Evolutionary conservation across 768 basidiomycete genomes (phyloP).

Genomic region (Suillus subluteus): DNA sequence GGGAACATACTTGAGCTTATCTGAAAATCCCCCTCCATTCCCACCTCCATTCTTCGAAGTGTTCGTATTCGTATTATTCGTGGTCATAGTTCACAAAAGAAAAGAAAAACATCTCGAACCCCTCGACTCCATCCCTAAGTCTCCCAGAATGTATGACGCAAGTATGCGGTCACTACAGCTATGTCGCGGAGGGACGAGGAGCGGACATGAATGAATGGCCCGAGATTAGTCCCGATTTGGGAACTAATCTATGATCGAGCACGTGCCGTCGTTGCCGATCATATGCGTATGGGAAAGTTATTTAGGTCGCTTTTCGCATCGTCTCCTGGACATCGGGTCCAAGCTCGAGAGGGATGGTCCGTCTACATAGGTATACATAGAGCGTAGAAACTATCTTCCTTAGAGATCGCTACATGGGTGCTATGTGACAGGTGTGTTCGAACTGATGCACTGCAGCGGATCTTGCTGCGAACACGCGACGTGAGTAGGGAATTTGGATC

Average conservation of each 20-base stretch:
- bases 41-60: not conserved
- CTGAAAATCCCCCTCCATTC: slow-evolving; percentile 17
- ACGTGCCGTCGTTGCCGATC: not conserved
- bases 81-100: slow-evolving; percentile 4
- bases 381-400: not conserved
- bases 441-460: not conserved
- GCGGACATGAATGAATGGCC: not conserved
- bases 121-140: not conserved
- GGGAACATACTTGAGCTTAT: slow-evolving; percentile 19
- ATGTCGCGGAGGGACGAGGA: not conserved
- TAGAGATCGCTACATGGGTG: not conserved
- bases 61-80: not conserved
- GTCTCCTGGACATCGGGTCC: slow-evolving; percentile 5
- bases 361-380: not conserved
- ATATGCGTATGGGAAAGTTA: not conserved
- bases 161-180: slow-evolving; percentile 11
- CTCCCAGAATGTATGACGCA: slow-evolving; percentile 11
- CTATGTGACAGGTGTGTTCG: not conserved
- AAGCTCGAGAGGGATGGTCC: not conserved
- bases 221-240: not conserved
- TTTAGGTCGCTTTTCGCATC: not conserved
- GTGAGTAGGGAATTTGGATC: not conserved
- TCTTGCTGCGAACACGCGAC: not conserved
- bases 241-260: not conserved
- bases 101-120: not conserved